A percentile compares a stretch with the other conserved stretches of the same genome.
These are phyloP conservation scores for Neurospora pannonica DNA, from an alignment of 495 filamentous ascomycete species.

Conservation along the genomic window DNA sequence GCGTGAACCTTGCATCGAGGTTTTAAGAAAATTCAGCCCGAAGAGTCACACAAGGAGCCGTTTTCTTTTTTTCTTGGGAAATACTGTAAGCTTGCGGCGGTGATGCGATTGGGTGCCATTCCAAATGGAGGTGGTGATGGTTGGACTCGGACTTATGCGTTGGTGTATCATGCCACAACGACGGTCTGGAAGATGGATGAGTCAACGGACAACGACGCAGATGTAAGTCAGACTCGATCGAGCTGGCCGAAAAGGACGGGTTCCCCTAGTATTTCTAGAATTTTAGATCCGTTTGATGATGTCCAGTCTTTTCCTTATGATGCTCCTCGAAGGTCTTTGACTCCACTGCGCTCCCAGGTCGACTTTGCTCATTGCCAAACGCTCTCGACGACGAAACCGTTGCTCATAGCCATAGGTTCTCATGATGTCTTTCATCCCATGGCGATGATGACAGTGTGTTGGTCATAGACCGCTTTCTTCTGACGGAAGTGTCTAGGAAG, in stretches of 20 bases:
- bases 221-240: not conserved
- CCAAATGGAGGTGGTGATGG: not conserved
- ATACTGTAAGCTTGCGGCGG: not conserved
- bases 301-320: not conserved
- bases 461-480: not conserved
- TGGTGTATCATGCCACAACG: not conserved
- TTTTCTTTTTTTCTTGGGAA: not conserved
- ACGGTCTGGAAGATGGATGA: not conserved
- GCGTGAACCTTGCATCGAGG: not conserved
- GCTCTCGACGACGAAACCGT: not conserved
- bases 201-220: not conserved
- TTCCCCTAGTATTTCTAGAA: not conserved
- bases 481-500: not conserved
- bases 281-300: not conserved
- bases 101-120: not conserved
- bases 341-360: not conserved
- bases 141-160: not conserved
- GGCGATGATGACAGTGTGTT: not conserved
- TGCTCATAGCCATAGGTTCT: not conserved
- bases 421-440: not conserved
- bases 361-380: not conserved
- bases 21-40: not conserved
- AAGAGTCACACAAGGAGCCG: not conserved
- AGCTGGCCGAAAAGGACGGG: not conserved
- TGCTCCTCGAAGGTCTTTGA: not conserved